phyloP scores from a whole-genome alignment of 257 asterid species.

The Echites panduratus region DNA sequence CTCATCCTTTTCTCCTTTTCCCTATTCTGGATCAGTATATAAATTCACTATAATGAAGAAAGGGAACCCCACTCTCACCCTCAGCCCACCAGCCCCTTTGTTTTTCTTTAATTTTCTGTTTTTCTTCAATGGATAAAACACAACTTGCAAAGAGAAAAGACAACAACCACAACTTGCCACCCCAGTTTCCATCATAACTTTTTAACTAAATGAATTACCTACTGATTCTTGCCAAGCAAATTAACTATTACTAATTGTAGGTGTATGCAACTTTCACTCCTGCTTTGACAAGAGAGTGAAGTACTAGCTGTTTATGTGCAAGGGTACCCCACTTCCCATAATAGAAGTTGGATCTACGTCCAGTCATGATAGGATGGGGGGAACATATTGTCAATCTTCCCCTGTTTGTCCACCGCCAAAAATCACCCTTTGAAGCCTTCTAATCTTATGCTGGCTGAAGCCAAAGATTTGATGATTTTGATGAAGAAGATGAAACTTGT shows the following conservation, averaged over 20 bases:
- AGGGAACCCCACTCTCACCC: background rate
- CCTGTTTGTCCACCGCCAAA: conserved; percentile 4
- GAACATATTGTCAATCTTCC: conserved; percentile 3
- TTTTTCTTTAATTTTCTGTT: too few species aligned
- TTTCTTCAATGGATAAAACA: too few species aligned
- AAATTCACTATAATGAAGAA: background rate
- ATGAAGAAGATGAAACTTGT: background rate
- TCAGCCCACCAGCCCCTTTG: too few species aligned
- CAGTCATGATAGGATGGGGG: background rate
- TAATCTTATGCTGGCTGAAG: background rate
- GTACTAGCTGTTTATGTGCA: conserved; percentile 7
- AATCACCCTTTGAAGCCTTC: conserved; percentile 18
- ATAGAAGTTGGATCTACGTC: conserved; percentile 6
- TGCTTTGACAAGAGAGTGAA: background rate
- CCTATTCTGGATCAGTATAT: background rate
- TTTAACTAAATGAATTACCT: background rate
- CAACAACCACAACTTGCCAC: background rate
- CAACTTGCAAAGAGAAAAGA: background rate
- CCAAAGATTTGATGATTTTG: background rate
- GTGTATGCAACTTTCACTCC: background rate
- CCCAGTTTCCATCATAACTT: background rate
- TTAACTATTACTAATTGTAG: background rate
- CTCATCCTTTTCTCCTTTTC: background rate
- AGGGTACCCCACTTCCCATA: conserved; percentile 11
- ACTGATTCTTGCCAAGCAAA: background rate